Base-by-base conservation (phyloP, 331 rosid species). In the Cydonia oblonga region DNA sequence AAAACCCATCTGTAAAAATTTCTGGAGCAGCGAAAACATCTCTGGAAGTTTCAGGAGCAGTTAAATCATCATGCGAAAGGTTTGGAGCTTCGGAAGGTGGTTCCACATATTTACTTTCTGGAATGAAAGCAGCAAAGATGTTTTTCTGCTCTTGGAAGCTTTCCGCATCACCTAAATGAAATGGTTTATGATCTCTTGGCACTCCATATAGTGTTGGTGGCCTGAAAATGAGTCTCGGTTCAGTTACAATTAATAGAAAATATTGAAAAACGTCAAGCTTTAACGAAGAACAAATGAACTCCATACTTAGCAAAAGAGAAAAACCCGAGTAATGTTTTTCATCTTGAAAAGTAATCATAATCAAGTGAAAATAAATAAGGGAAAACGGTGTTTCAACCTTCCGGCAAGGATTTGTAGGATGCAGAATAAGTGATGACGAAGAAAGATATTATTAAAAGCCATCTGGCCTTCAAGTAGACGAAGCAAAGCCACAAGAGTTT, bases 391-490 rank as follows among this genome's bases (percentile, higher is more conserved):
- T 75, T 46, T 82, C 65, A 69, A 91, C 98, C 98, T 91, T 82
- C 87, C 91, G 30, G 92, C 91, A 75, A 93, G 92, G 78, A 81
- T 83, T 89, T 93, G 98, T 72, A 93, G 79, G 78, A 89, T 85
- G 84, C 96, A 85, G 87, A 93, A 93, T 79, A 93, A 67, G 84
- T 91, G 82, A 76, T 93, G 98, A 71, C 96, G 97, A 76, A 93
- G 96, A 80, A 61, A 75, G 57, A 89, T 83, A 71, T 89, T 93
- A 75, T 93, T 93, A 88, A 89, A 93, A 44, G 96, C 83, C 72
- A 83, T 75, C 24, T 75, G 89, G 74, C 97, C 84, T 64, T 91
- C 98, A 70, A 93, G 89, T 49, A 91, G 76, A 64, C 64, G 67
- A 73, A 91, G 97, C 88, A 93, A 74, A 70, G 89, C 80, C 71